phyloP scores from a whole-genome alignment of 441 rosid genomes.

The Populus hybrid region DNA sequence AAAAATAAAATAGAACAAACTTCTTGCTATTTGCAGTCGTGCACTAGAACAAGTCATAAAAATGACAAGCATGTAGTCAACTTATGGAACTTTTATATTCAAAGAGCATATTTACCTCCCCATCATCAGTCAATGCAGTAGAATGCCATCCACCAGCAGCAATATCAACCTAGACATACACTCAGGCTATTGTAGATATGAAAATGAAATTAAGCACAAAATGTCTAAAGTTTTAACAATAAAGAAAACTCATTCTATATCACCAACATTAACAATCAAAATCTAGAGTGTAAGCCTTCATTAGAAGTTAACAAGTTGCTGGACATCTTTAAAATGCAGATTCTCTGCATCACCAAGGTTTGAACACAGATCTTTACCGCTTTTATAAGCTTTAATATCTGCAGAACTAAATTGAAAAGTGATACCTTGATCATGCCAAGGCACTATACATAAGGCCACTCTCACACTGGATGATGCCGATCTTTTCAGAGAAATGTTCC shows the following conservation, averaged over 20 bases:
- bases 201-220: constrained; percentile 9
- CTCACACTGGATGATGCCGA: background rate
- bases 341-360: background rate
- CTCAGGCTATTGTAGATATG: constrained; percentile 8
- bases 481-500: background rate
- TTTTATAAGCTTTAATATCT: background rate
- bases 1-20: background rate
- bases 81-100: background rate
- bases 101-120: constrained; percentile 54
- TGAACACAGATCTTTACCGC: background rate
- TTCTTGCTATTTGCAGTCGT: background rate
- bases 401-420: background rate
- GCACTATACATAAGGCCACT: background rate
- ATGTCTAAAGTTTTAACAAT: background rate
- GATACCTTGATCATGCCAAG: background rate
- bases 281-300: background rate
- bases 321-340: background rate
- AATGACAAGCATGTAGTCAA: background rate
- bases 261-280: background rate
- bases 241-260: background rate
- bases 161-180: constrained; percentile 75
- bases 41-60: background rate
- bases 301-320: background rate
- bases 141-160: constrained; percentile 99
- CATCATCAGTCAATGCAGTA: constrained; percentile 72